Percentiles rank a stretch among this genome's conserved stretches.
phyloP scores from a whole-genome alignment of 768 basidiomycete species.

The Mycena leptocephala region DNA sequence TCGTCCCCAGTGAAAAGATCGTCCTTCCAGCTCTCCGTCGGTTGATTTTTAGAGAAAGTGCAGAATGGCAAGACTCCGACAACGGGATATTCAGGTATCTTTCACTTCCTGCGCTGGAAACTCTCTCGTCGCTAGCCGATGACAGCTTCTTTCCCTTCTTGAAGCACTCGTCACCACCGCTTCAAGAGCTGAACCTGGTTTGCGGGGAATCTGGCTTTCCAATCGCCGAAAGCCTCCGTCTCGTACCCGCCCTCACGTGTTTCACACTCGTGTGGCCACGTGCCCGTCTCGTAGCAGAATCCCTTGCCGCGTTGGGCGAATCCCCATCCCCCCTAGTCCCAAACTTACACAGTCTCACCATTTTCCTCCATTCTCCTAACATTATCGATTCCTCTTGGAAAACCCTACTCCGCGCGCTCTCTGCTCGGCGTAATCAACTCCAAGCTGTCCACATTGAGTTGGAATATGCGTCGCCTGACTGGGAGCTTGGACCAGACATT shows the following conservation, averaged over 20 bases:
- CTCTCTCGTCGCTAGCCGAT: neutral
- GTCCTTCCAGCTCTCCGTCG: neutral
- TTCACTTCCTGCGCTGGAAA: neutral
- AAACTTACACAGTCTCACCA: neutral
- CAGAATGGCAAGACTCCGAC: neutral
- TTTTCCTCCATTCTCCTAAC: neutral
- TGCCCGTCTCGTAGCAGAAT: neutral
- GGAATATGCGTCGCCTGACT: too few species aligned
- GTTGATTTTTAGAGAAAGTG: neutral
- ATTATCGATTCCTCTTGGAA: neutral
- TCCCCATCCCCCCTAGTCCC: neutral
- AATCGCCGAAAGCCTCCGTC: neutral
- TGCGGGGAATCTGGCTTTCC: too few species aligned
- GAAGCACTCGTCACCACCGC: neutral
- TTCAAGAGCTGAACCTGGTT: neutral
- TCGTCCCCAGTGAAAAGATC: neutral
- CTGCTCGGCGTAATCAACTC: neutral
- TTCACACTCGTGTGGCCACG: neutral
- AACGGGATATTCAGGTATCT: neutral
- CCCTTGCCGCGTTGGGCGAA: neutral
- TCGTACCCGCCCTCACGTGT: neutral
- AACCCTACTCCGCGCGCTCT: neutral
- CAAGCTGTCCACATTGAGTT: neutral
- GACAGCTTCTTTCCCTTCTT: neutral
- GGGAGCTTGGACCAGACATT: too few species aligned